Base-by-base conservation (phyloP, 192 early-diverging fungal genomes). In the Chytriomyces sp. region DNA sequence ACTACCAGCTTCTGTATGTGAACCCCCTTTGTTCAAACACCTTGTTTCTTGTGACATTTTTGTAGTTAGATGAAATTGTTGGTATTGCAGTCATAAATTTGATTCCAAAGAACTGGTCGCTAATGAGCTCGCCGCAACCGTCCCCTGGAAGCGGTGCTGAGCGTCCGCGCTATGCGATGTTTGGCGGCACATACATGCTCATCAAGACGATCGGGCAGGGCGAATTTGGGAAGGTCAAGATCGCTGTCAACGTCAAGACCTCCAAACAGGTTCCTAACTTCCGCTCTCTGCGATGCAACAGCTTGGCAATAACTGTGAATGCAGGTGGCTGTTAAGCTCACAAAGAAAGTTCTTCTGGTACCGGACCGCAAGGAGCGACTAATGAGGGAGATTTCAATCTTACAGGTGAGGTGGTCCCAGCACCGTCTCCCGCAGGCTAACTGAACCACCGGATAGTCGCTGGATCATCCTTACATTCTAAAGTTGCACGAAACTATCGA, bases 401-500 rank as follows among this genome's bases (percentile, higher is more conserved):
- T 99, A 69, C 86, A 93, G 88, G 93, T 95, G 89, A 75, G 77
- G 38, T 39, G 39, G 64, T 60, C 10, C n/a, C n/a, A n/a, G n/a
- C n/a, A n/a, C n/a, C n/a, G 59, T n/a, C 34, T 22, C 52, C 6
- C 25, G 26, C 71, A 36, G 31, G 1, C 31, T n/a, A n/a, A n/a
- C n/a, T n/a, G n/a, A n/a, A n/a, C n/a, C n/a, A n/a, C n/a, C n/a
- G 61, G 64, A 37, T 84, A 97, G 92, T 86, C 90, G 4, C 91
- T 96, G 40, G 84, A 92, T 67, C 94, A 97, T 64, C 89, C 91
- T 14, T 89, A 93, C 76, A 96, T 99, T 69, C 94, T 99, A 34
- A 89, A 92, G 75, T 78, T 98, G 36, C 89, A 89, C 74, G 96
- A 99, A 75, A 94, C 98, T 12, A 93, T 99, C 73, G 97, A 99